Evolutionary conservation across 441 rosid genomes (phyloP).

Genomic region (Cnidoscolus chayamansa): DNA sequence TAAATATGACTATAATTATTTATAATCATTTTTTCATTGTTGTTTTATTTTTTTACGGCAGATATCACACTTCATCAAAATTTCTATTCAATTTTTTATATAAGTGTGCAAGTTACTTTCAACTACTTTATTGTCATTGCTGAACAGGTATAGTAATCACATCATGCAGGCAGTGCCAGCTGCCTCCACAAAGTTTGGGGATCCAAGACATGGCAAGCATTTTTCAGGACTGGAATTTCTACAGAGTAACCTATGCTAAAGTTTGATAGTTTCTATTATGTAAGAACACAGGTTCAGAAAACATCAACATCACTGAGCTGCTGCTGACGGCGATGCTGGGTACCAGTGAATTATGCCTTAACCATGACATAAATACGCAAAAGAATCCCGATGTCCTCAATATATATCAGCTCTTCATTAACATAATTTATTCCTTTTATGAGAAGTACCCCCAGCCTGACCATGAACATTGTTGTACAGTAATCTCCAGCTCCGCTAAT

Average conservation of each 20-base stretch:
- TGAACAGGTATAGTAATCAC: neutral
- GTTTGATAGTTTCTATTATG: neutral
- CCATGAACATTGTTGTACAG: conserved; percentile 52
- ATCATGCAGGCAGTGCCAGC: neutral
- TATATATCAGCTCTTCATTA: no score
- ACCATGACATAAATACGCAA: conserved; percentile 54
- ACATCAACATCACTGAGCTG: conserved; percentile 33
- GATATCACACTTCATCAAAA: no score
- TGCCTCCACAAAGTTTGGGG: neutral
- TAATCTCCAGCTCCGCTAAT: conserved; percentile 50
- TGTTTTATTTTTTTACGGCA: no score
- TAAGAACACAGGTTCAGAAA: neutral
- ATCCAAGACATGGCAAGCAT: neutral
- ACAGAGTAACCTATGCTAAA: neutral
- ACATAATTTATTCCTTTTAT: neutral
- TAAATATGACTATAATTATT: no score
- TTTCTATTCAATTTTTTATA: no score
- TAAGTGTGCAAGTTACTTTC: neutral
- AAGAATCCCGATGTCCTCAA: conserved; percentile 54
- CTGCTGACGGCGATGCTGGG: conserved; percentile 46
- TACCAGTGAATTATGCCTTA: conserved; percentile 40
- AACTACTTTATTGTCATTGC: neutral
- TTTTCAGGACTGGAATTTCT: neutral
- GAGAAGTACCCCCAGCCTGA: conserved; percentile 27
- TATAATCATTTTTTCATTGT: no score